Evolutionary conservation across 768 basidiomycete genomes (phyloP).

Genomic region (Lactarius indigo): DNA sequence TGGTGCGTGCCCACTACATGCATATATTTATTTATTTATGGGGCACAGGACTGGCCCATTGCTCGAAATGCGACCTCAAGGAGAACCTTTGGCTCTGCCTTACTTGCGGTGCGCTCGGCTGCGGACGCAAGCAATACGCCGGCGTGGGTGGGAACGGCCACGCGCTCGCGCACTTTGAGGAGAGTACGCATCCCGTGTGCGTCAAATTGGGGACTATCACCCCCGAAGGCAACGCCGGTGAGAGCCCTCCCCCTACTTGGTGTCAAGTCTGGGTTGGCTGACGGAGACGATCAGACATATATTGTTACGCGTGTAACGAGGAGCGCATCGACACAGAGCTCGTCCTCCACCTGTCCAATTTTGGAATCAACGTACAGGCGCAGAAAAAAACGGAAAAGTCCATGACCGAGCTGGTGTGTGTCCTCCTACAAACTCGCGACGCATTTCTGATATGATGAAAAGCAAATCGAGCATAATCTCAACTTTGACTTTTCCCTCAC

Average conservation of each 20-base stretch:
- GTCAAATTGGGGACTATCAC: constrained; percentile 97
- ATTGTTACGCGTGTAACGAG: constrained; percentile 91
- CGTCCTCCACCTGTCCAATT: constrained; percentile 65
- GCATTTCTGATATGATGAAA: neutral
- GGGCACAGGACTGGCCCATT: constrained; percentile 47
- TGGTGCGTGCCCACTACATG: constrained; percentile 36
- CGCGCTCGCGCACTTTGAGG: constrained; percentile 72
- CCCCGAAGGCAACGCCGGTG: constrained; percentile 88
- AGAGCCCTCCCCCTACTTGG: constrained; percentile 27
- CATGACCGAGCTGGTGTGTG: constrained; percentile 86
- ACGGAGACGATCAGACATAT: constrained; percentile 59
- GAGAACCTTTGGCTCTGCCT: constrained; percentile 96
- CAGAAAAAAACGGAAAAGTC: constrained; percentile 93
- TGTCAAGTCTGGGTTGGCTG: neutral
- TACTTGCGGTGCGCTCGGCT: constrained; percentile 84
- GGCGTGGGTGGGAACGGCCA: constrained; percentile 86
- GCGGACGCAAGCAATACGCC: constrained; percentile 83
- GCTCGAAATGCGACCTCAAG: constrained; percentile 77
- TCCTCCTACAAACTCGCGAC: neutral
- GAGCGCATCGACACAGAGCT: constrained; percentile 75
- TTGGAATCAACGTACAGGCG: constrained; percentile 81
- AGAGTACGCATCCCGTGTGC: constrained; percentile 71
- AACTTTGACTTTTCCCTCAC: constrained; percentile 92
- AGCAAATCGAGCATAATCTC: constrained; percentile 97
- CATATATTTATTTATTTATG: neutral